These are phyloP conservation scores for Endothia cerciana DNA, from an alignment of 2,329 filamentous ascomycete species.

Conservation along the genomic window DNA sequence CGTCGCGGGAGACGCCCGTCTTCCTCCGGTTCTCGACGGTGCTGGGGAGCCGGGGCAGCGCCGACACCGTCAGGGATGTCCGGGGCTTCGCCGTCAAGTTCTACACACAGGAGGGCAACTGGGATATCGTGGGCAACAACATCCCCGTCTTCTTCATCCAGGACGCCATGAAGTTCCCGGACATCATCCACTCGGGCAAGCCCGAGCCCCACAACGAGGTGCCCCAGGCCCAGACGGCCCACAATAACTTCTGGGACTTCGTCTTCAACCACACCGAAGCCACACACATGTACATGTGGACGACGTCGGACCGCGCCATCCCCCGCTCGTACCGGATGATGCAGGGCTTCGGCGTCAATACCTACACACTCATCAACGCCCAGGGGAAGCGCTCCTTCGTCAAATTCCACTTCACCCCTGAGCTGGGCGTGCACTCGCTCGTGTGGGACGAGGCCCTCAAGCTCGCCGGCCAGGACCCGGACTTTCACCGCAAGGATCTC, in stretches of 20 bases:
- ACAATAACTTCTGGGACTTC: constrained; percentile 82
- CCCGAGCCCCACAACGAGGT: constrained; percentile 73
- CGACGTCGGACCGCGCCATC: constrained; percentile 74
- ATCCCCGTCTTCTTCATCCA: constrained; percentile 79
- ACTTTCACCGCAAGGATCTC: constrained; percentile 81
- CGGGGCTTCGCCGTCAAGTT: constrained; percentile 79
- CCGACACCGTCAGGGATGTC: constrained; percentile 83
- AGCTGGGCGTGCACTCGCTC: constrained; percentile 74
- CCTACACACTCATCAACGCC: constrained; percentile 69
- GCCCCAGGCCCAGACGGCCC: constrained; percentile 71
- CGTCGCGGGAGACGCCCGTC: constrained; percentile 61
- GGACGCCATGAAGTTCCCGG: constrained; percentile 75
- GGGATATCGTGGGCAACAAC: constrained; percentile 75
- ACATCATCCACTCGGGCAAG: constrained; percentile 66
- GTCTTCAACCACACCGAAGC: constrained; percentile 69
- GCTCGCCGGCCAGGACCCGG: constrained; percentile 73
- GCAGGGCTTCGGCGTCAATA: constrained; percentile 86
- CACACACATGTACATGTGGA: constrained; percentile 80
- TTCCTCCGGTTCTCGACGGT: constrained; percentile 81
- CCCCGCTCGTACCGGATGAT: constrained; percentile 81
- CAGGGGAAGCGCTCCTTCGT: constrained; percentile 73
- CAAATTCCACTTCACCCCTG: constrained; percentile 78
- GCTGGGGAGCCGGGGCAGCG: constrained; percentile 72
- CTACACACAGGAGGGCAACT: constrained; percentile 78
- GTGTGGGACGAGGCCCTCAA: constrained; percentile 83